Base-by-base conservation (phyloP, 495 filamentous ascomycete species). In the Trypethelium eluteriae region DNA sequence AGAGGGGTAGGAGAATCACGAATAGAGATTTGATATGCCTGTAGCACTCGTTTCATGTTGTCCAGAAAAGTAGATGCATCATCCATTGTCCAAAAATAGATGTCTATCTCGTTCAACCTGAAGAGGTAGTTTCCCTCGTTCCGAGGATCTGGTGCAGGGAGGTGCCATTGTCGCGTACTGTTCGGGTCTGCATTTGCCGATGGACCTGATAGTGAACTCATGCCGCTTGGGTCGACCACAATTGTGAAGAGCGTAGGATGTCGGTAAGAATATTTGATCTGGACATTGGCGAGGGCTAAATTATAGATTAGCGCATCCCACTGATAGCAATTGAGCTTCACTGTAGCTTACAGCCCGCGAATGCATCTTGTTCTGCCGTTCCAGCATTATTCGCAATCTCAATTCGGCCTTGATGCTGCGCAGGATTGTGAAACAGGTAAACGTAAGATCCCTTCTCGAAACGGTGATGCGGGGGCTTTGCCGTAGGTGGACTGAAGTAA, bases 401-500 rank as follows among this genome's bases (percentile, higher is more conserved):
- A 61, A 96, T 71, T 57, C 91, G 85, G 39, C 87, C 86, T 70
- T 84, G 85, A 53, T 83, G 83, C 66, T 86, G 82, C 49, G 81
- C 78, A 5, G 86, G 82, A 76, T 91, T 88, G 70, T 91, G 86
- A 75, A 92, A 93, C 36, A 96, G 78, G 74, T 96, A 96, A 47
- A 96, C 79, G 71, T 96, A 96, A 14, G 91, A 96, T 62, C 85
- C 85, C 73, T 93, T 93, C 73, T 93, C 89, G 76, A 96, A 96
- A 36, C 92, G 86, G 76, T 96, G 90, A 73, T 93, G 88, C 38
- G 83, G 81, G 11, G 90, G 90, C 62, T 85, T 88, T 34, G 82
- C 79, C 2, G 84, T 83, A 2, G 91, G 89, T 18, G 83, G 80
- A 10, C 86, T 82, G 78, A 96, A 95, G 74, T 87, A 96, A 76